phyloP scores from a whole-genome alignment of 768 basidiomycete genomes.

The Boletales sp. region DNA sequence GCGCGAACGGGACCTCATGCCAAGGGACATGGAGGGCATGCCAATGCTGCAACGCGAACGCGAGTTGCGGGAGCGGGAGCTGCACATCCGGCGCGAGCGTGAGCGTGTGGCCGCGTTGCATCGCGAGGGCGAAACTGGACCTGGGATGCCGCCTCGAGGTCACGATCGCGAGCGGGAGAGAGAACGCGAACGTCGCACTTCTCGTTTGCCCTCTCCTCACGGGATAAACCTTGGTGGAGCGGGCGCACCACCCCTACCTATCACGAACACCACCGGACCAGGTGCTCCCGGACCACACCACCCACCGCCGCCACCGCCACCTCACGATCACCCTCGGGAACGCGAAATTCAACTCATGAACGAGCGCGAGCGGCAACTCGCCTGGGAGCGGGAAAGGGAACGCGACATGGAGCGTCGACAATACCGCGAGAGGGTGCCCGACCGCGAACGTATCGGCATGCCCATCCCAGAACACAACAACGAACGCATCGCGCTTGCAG shows the following conservation, averaged over 20 bases:
- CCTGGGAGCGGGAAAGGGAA: constrained; percentile 26
- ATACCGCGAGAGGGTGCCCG: constrained; percentile 25
- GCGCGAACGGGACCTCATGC: constrained; percentile 20
- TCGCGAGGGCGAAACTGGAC: constrained; percentile 24
- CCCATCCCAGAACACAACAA: constrained; percentile 21
- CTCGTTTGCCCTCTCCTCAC: constrained; percentile 27
- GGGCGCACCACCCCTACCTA: constrained; percentile 5
- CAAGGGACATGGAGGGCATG: constrained; percentile 23
- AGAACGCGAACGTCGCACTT: constrained; percentile 28
- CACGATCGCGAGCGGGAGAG: constrained; percentile 29
- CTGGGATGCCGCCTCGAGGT: constrained; percentile 20
- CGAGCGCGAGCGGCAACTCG: constrained; percentile 25
- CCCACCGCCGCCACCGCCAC: constrained; percentile 10
- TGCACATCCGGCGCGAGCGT: constrained; percentile 27
- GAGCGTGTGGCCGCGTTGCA: constrained; percentile 20
- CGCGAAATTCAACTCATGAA: constrained; percentile 19
- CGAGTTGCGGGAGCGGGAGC: constrained; percentile 23
- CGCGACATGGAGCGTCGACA: constrained; percentile 26
- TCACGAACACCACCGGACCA: constrained; percentile 11
- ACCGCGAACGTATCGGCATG: constrained; percentile 22
- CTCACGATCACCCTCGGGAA: constrained; percentile 26
- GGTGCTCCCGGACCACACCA: constrained; percentile 20
- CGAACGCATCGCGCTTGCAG: constrained; percentile 14
- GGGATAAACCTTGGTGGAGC: constrained; percentile 8
- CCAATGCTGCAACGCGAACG: constrained; percentile 22